Evolutionary conservation across 768 basidiomycete genomes (phyloP), one percentile per base, ranked within the genome.

Genomic region (Termitomyces heimii): DNA sequence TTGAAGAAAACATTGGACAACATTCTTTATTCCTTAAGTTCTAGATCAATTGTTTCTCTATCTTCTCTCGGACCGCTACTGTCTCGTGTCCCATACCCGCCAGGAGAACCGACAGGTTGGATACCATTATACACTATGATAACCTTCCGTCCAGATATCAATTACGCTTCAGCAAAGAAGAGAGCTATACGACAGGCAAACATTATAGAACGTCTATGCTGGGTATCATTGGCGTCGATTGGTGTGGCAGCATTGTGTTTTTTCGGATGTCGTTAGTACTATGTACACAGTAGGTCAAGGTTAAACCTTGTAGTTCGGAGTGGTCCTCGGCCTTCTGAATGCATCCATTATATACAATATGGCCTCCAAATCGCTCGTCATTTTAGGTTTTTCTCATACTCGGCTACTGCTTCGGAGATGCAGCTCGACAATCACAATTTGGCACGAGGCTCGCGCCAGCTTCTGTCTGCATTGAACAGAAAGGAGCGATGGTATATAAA

Each of bases 91-190:
- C 78, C 87, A 10, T 92, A 88, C 70, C 81, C 84, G 35, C 69
- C 84, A 58, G 68, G 69, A 58, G 71, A 77, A 59, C 87, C 86
- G 44, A 68, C 70, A 61, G 94, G 92, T 37, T 98, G 95, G 95
- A 80, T 94, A 52, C 90, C 93, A 56, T 78, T 96, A 50, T 99
- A 99, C 72, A 92, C 92, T 34, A 97, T 98, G 95, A 88, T 97
- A 62, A 98, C 96, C 44, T 99, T 99, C 76, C 83, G 96, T 42
- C 92, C 94, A 51, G 96, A 98, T 72, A 84, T 99, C 65, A 88
- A 86, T 69, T 99, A 99, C 68, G 84, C 86, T 55, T 85, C 84
- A 50, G 95, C 88, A 22, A 81, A 82, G 68, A 78, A 76, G 67
- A 86, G 84, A 70, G 88, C 88, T 56, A 76, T 71, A 59, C 74